Conservation (phyloP, 23 red algal species). For the Chondrus crispus region DNA sequence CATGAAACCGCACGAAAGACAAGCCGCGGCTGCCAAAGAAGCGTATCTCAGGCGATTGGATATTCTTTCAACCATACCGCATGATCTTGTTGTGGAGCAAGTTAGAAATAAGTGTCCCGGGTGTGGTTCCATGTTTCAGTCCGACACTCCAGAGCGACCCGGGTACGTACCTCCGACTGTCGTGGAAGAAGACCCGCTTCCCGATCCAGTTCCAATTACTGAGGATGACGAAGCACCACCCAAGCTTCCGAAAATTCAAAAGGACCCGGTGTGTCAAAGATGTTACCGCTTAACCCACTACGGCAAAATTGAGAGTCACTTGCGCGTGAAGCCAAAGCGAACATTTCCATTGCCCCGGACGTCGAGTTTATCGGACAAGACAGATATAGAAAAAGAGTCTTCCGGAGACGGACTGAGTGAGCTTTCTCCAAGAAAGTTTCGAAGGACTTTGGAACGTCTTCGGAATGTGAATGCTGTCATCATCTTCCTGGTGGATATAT, state of each 20-base stretch:
- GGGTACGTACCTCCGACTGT: slow-evolving; percentile 33
- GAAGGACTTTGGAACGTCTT: slow-evolving; percentile 47
- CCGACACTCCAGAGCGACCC: neutral
- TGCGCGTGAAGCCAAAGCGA: slow-evolving; percentile 28
- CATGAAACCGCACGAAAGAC: no score
- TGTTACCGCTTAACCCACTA: slow-evolving; percentile 79
- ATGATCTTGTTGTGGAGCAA: slow-evolving; percentile 28
- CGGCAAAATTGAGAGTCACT: slow-evolving; percentile 22
- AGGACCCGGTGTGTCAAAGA: slow-evolving; percentile 61
- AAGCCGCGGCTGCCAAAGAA: neutral
- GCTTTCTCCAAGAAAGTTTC: slow-evolving; percentile 73
- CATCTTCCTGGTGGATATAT: slow-evolving; percentile 93
- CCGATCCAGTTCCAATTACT: neutral
- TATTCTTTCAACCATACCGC: slow-evolving; percentile 28
- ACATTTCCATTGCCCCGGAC: neutral
- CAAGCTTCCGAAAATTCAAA: neutral
- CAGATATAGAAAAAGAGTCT: neutral
- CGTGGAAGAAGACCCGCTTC: neutral
- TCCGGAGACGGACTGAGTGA: neutral
- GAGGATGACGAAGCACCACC: neutral
- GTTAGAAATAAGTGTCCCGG: slow-evolving; percentile 27
- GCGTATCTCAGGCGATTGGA: slow-evolving; percentile 35
- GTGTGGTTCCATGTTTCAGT: slow-evolving; percentile 47
- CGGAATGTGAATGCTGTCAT: slow-evolving; percentile 49
- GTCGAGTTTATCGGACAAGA: neutral